Evolutionary conservation across 495 filamentous ascomycete genomes (phyloP).

Genomic region (Immersiella caudata): DNA sequence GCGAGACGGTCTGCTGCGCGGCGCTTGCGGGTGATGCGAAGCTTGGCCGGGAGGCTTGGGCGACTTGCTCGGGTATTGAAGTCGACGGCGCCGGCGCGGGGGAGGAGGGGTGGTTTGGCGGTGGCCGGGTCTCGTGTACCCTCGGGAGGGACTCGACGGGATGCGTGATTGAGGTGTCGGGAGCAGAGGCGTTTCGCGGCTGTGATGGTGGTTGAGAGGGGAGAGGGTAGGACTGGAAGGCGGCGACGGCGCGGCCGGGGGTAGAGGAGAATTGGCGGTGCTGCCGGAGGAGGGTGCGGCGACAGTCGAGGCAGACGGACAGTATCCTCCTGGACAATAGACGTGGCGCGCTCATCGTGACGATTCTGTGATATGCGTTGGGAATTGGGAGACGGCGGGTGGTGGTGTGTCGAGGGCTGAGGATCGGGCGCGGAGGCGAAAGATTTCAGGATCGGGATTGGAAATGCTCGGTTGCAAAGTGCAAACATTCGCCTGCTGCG

Average conservation of each 20-base stretch:
- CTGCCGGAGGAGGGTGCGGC: conserved; percentile 52
- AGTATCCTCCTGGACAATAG: conserved; percentile 28
- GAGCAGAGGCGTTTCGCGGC: conserved; percentile 65
- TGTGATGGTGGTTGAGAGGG: conserved; percentile 60
- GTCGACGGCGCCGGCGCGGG: conserved; percentile 7
- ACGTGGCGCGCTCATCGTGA: conserved; percentile 29
- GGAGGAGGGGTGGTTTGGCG: conserved; percentile 33
- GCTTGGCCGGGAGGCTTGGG: conserved; percentile 60
- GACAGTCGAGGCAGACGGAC: conserved; percentile 36
- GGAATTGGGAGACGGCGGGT: neutral
- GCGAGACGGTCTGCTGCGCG: neutral
- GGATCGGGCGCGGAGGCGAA: conserved; percentile 17
- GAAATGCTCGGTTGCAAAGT: conserved; percentile 1
- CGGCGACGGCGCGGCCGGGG: conserved; percentile 55
- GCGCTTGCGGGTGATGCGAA: conserved; percentile 14
- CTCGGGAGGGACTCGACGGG: conserved; percentile 43
- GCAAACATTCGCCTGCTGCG: conserved; percentile 12
- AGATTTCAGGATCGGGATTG: neutral
- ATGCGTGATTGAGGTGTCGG: conserved; percentile 69
- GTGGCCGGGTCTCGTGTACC: conserved; percentile 58
- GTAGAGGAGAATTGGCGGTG: conserved; percentile 63
- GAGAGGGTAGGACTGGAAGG: conserved; percentile 76
- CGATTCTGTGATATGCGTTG: neutral
- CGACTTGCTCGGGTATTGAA: conserved; percentile 60
- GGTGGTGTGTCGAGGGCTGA: conserved; percentile 4